phyloP scores from a whole-genome alignment of 208 protist species.

The Trypanosoma scelopori region DNA sequence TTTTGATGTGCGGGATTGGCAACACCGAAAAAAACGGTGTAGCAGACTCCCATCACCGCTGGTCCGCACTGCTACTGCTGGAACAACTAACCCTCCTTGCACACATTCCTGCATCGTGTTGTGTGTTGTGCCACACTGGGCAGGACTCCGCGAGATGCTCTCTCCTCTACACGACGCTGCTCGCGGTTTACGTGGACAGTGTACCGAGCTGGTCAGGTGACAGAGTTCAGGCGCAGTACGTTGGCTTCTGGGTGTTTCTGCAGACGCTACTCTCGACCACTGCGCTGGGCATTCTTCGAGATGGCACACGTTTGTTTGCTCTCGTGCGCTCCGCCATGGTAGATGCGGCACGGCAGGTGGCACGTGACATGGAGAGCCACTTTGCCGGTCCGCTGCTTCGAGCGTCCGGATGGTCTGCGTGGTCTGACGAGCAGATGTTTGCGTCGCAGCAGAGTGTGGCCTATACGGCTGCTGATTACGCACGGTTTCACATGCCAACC shows the following conservation, averaged over 20 bases:
- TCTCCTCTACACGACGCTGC: constrained; percentile 6
- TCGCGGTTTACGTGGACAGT: not conserved
- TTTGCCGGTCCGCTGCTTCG: constrained; percentile 30
- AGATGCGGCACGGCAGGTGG: constrained; percentile 23
- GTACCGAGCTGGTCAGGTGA: not conserved
- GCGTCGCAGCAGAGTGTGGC: constrained; percentile 19
- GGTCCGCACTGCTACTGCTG: constrained; percentile 9
- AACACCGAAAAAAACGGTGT: not conserved
- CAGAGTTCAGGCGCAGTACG: constrained; percentile 17
- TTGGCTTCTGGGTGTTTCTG: constrained; percentile 21
- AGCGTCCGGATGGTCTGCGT: constrained; percentile 44
- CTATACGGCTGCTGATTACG: constrained; percentile 43
- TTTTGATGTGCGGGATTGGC: constrained; percentile 2
- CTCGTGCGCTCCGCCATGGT: constrained; percentile 41
- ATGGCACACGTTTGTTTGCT: constrained; percentile 11
- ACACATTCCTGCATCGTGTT: not conserved
- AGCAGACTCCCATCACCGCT: not conserved
- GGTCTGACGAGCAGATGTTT: constrained; percentile 55
- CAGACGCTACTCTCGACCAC: constrained; percentile 21
- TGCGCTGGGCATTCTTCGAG: constrained; percentile 8
- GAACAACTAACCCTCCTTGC: constrained; percentile 15
- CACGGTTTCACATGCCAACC: constrained; percentile 40
- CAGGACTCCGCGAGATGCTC: not conserved
- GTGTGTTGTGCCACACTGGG: not conserved
- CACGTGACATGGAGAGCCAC: constrained; percentile 22